Conservation (phyloP, 108 stramenopile species). For the Asterionellopsis glacialis region DNA sequence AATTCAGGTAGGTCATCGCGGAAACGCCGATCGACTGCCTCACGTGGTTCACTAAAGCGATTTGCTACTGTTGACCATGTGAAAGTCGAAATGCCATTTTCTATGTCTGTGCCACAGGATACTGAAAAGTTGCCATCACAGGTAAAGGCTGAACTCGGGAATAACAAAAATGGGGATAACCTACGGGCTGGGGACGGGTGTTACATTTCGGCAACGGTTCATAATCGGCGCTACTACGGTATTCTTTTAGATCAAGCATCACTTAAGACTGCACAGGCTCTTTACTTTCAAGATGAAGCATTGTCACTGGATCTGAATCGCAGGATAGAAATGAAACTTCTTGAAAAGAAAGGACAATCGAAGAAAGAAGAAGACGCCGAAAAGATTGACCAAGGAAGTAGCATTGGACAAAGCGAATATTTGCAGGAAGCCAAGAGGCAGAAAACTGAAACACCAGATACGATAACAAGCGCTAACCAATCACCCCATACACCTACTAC, state of each 20-base stretch:
- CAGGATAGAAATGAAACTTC: slow-evolving; percentile 27
- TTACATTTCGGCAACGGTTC: slow-evolving; percentile 35
- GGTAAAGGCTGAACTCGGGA: background rate
- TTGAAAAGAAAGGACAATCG: slow-evolving; percentile 1
- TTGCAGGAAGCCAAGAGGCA: too few species aligned
- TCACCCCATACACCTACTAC: background rate
- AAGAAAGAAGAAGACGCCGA: slow-evolving; percentile 11
- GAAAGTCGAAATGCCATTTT: slow-evolving; percentile 39
- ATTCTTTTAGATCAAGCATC: slow-evolving; percentile 40
- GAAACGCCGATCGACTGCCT: slow-evolving; percentile 4
- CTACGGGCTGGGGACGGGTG: slow-evolving; percentile 38
- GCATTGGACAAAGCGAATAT: background rate
- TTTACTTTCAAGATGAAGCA: slow-evolving; percentile 43
- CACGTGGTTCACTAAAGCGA: slow-evolving; percentile 19
- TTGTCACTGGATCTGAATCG: slow-evolving; percentile 41
- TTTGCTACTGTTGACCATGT: slow-evolving; percentile 39
- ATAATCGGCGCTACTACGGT: slow-evolving; percentile 54
- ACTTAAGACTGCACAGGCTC: slow-evolving; percentile 30
- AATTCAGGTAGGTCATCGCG: too few species aligned
- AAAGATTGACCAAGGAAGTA: background rate
- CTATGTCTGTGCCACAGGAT: slow-evolving; percentile 8
- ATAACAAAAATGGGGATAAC: background rate
- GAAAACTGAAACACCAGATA: background rate
- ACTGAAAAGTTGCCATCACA: slow-evolving; percentile 1
- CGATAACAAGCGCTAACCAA: background rate